Base-by-base conservation (phyloP, 2,329 filamentous ascomycete species). In the Exophiala xenobiotica region DNA sequence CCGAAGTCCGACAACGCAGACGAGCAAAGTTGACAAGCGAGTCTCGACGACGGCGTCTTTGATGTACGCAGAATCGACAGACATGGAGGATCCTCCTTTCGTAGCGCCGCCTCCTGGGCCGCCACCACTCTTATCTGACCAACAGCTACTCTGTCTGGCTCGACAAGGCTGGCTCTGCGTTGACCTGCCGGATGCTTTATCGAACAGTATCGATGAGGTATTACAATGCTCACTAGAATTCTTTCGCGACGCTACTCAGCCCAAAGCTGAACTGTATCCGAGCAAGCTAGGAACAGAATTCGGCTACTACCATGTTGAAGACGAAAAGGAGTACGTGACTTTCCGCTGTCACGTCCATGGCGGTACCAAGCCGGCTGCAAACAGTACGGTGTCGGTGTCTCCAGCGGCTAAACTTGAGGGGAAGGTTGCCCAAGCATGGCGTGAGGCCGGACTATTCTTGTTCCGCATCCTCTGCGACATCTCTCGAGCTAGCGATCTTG, bases 281-380 rank as follows among this genome's bases (percentile, higher is more conserved):
- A 26, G 57, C 2, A 57, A 56, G n/a, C 47, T 49, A 19, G 61
- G 61, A 3, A 64, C 62, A 4, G 63, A 66, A 46, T 56, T 59
- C 23, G 64, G 64, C 3, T 63, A 61, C 42, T 64, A 64, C 46
- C 37, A 46, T 9, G 59, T 64, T 5, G 38, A 42, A 8, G 43
- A 51, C 16, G 62, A 66, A 43, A 65, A 66, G 44, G 60, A 65
- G 41, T 66, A 65, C 35, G 19, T 64, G 26, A 66, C 64, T 1
- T 51, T 65, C 24, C 61, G 63, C 6, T 56, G 60, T 46, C 49
- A 49, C 14, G 33, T 51, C 4, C 52, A 45, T 20, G 16, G 38
- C 20, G 22, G 24, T 48, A 9, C 42, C 24, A n/a, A 27, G 14
- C 22, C 50, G 3, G 24, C 26, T 27, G 4, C 27, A 1, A 38